These are phyloP conservation scores for Tricholoma bakamatsutake DNA, from an alignment of 768 basidiomycete genomes.

Conservation along the genomic window DNA sequence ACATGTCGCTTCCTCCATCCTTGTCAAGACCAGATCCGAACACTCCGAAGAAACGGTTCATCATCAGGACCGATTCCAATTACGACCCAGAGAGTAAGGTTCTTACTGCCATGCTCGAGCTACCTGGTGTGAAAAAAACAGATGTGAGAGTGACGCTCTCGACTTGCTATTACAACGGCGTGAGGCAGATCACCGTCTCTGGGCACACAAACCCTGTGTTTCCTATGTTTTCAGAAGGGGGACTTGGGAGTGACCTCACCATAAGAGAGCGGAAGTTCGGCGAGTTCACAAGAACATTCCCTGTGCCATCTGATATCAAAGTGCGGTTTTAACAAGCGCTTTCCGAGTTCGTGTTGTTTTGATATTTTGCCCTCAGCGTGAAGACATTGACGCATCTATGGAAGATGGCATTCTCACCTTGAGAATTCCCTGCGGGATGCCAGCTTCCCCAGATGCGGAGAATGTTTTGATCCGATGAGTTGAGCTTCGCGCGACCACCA, in stretches of 20 bases:
- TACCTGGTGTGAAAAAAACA: constrained; percentile 58
- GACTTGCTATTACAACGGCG: constrained; percentile 54
- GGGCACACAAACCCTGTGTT: constrained; percentile 41
- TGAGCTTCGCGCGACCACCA: constrained; percentile 5
- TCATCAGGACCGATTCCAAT: constrained; percentile 57
- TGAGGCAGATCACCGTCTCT: constrained; percentile 53
- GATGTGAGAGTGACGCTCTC: constrained; percentile 57
- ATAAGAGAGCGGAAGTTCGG: constrained; percentile 53
- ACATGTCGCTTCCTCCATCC: constrained; percentile 12
- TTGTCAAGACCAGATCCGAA: constrained; percentile 6
- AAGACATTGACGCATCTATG: constrained; percentile 50
- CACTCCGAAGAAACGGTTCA: constrained; percentile 23
- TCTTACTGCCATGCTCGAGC: constrained; percentile 58
- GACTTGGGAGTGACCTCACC: constrained; percentile 9
- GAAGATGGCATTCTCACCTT: constrained; percentile 57
- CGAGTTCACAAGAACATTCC: constrained; percentile 40
- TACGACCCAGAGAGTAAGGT: constrained; percentile 46
- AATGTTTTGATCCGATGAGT: constrained; percentile 45
- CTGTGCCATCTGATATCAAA: constrained; percentile 51
- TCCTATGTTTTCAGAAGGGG: constrained; percentile 20
- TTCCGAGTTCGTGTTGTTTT: constrained; percentile 13
- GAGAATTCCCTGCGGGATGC: constrained; percentile 45
- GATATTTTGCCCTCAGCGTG: constrained; percentile 26
- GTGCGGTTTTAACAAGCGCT: constrained; percentile 31
- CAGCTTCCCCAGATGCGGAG: constrained; percentile 39